These are phyloP conservation scores for Crucihimalaya himalaica DNA, from an alignment of 345 rosid species.

Conservation along the genomic window DNA sequence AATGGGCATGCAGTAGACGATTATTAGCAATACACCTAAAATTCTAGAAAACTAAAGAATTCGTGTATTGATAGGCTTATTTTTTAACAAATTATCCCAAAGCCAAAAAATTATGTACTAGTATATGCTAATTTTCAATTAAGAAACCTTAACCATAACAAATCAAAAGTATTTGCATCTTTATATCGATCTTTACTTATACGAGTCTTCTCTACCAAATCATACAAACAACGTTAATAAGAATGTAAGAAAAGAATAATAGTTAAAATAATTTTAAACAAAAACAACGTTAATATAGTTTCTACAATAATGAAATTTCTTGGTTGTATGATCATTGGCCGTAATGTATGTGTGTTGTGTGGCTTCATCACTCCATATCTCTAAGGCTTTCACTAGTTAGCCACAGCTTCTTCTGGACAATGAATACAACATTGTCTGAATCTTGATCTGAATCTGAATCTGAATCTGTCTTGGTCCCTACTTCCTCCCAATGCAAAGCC, in stretches of 20 bases:
- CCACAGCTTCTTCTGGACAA: slow-evolving; percentile 79
- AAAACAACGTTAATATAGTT: slow-evolving; percentile 43
- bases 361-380: slow-evolving; percentile 47
- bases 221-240: slow-evolving; percentile 36
- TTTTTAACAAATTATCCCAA: not conserved
- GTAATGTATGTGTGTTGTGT: not conserved
- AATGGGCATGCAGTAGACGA: too few species aligned
- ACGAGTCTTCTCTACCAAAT: slow-evolving; percentile 33
- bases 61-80: not conserved
- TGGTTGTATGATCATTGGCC: slow-evolving; percentile 33
- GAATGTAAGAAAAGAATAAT: slow-evolving; percentile 33
- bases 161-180: slow-evolving; percentile 12
- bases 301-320: slow-evolving; percentile 10
- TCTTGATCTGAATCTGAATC: slow-evolving; percentile 64
- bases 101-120: not conserved
- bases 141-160: not conserved
- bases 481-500: slow-evolving; percentile 83
- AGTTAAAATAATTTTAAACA: not conserved
- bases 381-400: slow-evolving; percentile 71
- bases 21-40: too few species aligned
- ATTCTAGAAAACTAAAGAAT: too few species aligned
- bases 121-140: not conserved
- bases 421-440: slow-evolving; percentile 52
- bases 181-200: not conserved
- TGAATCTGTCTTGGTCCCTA: slow-evolving; percentile 46